phyloP scores from a whole-genome alignment of 108 stramenopile species.

The Asterionellopsis glacialis region DNA sequence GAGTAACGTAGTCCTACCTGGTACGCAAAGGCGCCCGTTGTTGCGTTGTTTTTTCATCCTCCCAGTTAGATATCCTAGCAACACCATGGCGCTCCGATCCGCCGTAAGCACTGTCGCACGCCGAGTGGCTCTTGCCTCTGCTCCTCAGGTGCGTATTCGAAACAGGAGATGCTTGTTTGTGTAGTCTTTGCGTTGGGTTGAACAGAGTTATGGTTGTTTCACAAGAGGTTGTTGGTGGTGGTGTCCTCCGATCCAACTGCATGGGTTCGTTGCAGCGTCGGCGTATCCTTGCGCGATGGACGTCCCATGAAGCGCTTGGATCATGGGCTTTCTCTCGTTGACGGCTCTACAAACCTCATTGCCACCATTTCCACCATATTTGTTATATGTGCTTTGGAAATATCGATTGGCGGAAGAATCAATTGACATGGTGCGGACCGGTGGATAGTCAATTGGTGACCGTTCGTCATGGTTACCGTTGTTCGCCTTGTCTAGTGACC shows the following conservation, averaged over 20 bases:
- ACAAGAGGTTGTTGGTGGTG: not conserved
- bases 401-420: not conserved
- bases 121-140: constrained; percentile 74
- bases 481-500: too few species aligned
- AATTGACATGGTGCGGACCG: not conserved
- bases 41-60: too few species aligned
- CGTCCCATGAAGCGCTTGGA: too few species aligned
- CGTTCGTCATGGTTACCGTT: constrained; percentile 1
- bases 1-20: too few species aligned
- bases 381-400: not conserved
- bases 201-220: not conserved
- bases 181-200: not conserved
- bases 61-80: too few species aligned
- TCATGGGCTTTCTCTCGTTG: too few species aligned
- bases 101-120: constrained; percentile 69
- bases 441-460: not conserved
- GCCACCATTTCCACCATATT: too few species aligned
- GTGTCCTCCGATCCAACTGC: not conserved
- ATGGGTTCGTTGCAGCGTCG: too few species aligned
- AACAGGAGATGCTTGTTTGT: not conserved
- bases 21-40: too few species aligned
- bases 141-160: constrained; percentile 61
- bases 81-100: constrained; percentile 76
- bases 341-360: too few species aligned
- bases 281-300: too few species aligned